Conservation (phyloP, 202 grass and related monocot species). For the Panicum virgatum region DNA sequence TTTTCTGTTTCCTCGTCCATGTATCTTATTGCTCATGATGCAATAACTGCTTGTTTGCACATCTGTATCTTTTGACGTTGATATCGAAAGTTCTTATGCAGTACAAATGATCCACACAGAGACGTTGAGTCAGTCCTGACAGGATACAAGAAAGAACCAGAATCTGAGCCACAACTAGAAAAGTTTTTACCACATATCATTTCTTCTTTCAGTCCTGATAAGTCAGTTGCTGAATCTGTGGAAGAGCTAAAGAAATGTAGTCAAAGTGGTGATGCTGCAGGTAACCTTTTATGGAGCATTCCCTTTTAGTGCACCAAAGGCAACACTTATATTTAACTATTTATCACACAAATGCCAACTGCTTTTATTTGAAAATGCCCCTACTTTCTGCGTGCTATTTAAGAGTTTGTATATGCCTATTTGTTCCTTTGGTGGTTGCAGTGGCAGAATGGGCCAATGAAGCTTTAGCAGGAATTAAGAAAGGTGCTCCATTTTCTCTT, state of each 20-base stretch:
- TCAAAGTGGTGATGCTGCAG: conserved; percentile 66
- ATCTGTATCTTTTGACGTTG: conserved; percentile 32
- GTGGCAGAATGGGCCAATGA: conserved; percentile 87
- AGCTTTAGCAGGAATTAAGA: conserved; percentile 79
- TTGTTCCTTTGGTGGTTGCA: conserved; percentile 48
- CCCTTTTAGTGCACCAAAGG: background rate
- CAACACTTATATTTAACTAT: background rate
- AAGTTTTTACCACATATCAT: conserved; percentile 74
- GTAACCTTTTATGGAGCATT: conserved; percentile 37
- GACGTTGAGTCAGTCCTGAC: conserved; percentile 64
- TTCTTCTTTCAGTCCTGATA: conserved; percentile 76
- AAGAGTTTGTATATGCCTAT: conserved; percentile 11
- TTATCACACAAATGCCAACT: background rate
- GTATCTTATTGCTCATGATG: background rate
- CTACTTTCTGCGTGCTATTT: conserved; percentile 6
- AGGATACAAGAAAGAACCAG: conserved; percentile 61
- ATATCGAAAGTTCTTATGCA: conserved; percentile 23
- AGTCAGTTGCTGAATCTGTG: conserved; percentile 69
- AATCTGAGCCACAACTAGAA: conserved; percentile 58
- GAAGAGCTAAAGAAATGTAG: conserved; percentile 81
- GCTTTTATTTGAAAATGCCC: background rate
- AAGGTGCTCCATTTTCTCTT: conserved; percentile 97
- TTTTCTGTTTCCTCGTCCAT: background rate
- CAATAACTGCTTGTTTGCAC: background rate
- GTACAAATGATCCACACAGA: conserved; percentile 77